Evolutionary conservation across 2,329 filamentous ascomycete species (phyloP).

Genomic region (Exophiala sp.): DNA sequence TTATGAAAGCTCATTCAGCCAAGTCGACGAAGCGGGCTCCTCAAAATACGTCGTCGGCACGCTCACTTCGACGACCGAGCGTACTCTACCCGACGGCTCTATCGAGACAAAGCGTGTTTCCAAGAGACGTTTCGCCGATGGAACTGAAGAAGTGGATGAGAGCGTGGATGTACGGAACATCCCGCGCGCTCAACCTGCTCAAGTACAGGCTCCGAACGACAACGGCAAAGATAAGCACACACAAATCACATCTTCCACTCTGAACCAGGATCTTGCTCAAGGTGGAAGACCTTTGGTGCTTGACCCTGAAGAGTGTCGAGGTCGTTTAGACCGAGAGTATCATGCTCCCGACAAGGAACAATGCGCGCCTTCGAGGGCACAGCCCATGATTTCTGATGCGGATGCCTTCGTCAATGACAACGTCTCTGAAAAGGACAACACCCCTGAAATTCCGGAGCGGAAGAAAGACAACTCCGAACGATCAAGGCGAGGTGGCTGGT

Average conservation of each 20-base stretch:
- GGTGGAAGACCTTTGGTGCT: too few species aligned
- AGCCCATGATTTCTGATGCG: too few species aligned
- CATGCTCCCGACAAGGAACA: too few species aligned
- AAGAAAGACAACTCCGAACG: background rate
- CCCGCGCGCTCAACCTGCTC: background rate
- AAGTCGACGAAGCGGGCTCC: background rate
- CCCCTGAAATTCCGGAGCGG: background rate
- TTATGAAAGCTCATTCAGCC: conserved; percentile 1
- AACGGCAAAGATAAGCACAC: too few species aligned
- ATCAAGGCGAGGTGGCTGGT: background rate
- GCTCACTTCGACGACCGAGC: conserved; percentile 55
- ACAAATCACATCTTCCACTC: too few species aligned
- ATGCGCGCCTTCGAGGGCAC: too few species aligned
- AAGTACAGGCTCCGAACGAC: too few species aligned
- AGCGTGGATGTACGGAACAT: conserved; percentile 32
- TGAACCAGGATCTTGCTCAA: too few species aligned
- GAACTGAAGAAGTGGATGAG: conserved; percentile 57
- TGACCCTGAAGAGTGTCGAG: too few species aligned
- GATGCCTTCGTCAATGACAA: background rate
- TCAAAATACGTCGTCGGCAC: conserved; percentile 48
- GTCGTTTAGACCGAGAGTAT: too few species aligned
- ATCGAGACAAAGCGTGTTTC: conserved; percentile 56
- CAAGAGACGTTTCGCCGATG: conserved; percentile 59
- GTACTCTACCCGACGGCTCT: conserved; percentile 54
- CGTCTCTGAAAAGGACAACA: background rate